Evolutionary conservation across 805 yeast genomes (phyloP).

Genomic region (Saturnispora mendoncae): DNA sequence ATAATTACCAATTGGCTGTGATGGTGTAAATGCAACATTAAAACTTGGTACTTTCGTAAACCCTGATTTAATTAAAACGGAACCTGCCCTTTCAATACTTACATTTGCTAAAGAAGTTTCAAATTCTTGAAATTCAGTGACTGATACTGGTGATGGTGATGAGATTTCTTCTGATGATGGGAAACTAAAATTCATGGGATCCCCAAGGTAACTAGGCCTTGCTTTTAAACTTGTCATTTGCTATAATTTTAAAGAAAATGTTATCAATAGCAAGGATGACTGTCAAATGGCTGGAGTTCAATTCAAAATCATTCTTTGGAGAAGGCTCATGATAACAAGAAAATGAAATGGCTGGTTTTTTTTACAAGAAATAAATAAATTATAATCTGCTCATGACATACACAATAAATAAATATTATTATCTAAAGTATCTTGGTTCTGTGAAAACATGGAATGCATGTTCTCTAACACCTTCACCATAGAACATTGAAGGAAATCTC

Average conservation of each 20-base stretch:
- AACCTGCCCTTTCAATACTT: slow-evolving; percentile 13
- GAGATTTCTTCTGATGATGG: slow-evolving; percentile 6
- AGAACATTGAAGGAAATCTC: slow-evolving; percentile 70
- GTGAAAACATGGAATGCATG: slow-evolving; percentile 93
- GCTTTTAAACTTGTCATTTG: slow-evolving; percentile 8
- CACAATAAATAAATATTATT: slow-evolving; percentile 5
- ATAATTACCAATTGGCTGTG: not conserved
- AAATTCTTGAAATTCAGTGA: not conserved
- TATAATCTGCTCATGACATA: too few relatives aligned
- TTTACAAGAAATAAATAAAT: not conserved
- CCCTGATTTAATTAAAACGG: slow-evolving; percentile 15
- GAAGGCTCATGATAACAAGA: not conserved
- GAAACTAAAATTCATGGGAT: slow-evolving; percentile 9
- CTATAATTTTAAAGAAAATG: not conserved
- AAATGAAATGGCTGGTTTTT: not conserved
- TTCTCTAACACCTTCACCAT: slow-evolving; percentile 89
- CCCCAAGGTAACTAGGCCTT: slow-evolving; percentile 14
- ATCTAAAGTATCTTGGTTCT: slow-evolving; percentile 73
- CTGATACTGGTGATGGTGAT: not conserved
- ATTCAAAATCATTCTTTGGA: not conserved
- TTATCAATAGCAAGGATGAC: too few relatives aligned
- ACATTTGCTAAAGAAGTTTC: not conserved
- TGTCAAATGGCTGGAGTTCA: not conserved
- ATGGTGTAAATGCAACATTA: not conserved
- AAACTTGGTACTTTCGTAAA: slow-evolving; percentile 11